A percentile compares a stretch with the other conserved stretches of the same genome.
Conservation (phyloP, 257 asterid genomes). For the Hygrophila difformis region DNA sequence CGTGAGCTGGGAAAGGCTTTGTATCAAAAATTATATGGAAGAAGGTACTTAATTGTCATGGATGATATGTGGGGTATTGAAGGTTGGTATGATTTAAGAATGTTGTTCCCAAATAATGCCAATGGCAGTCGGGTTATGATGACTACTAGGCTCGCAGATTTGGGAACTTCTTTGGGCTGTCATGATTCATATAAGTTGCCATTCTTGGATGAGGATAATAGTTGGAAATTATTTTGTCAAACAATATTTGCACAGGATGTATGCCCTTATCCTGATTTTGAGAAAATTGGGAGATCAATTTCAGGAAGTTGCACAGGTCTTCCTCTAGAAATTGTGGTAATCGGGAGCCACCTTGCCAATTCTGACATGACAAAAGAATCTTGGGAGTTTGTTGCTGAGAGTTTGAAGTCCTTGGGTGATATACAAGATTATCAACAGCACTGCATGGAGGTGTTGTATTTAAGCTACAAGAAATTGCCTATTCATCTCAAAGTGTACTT, state of each 20-base stretch:
- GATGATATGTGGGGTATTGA: too few species aligned
- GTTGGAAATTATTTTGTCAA: neutral
- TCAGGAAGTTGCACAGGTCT: slow-evolving; percentile 13
- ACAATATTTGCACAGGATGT: neutral
- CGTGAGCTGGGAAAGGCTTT: too few species aligned
- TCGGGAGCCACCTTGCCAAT: slow-evolving; percentile 11
- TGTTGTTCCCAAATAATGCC: neutral
- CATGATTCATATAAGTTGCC: neutral
- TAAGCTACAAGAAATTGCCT: slow-evolving; percentile 5
- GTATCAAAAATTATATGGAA: too few species aligned
- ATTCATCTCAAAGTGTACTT: neutral
- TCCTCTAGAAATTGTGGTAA: slow-evolving; percentile 15
- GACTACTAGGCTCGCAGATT: neutral
- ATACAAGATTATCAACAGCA: neutral
- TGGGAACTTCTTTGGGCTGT: neutral
- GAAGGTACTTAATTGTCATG: too few species aligned
- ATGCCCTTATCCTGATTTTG: neutral
- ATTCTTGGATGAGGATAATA: neutral
- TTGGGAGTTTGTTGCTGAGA: slow-evolving; percentile 16
- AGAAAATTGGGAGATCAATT: neutral
- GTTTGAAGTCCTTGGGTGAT: neutral
- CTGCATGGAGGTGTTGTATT: neutral
- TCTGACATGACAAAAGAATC: slow-evolving; percentile 2
- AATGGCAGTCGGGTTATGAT: neutral
- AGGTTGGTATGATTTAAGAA: neutral